These are phyloP conservation scores for Salix suchowensis DNA, from an alignment of 345 rosid species.

Conservation along the genomic window DNA sequence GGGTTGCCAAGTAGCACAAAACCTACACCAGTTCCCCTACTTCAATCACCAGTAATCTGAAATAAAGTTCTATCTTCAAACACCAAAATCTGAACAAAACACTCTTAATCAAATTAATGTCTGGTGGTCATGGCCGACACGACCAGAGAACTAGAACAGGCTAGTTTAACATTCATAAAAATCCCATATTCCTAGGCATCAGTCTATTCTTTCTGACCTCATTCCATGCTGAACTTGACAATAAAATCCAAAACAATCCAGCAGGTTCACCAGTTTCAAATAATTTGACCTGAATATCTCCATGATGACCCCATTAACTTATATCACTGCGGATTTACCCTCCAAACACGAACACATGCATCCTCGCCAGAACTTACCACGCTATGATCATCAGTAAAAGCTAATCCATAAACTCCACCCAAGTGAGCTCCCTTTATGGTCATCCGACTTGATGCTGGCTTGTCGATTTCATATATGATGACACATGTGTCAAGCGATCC, in stretches of 20 bases:
- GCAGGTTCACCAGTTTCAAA: not conserved
- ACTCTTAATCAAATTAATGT: not conserved
- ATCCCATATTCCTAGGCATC: not conserved
- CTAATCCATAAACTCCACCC: conserved; percentile 87
- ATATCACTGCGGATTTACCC: conserved; percentile 13
- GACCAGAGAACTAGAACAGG: not conserved
- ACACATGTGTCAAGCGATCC: conserved; percentile 85
- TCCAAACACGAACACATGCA: conserved; percentile 84
- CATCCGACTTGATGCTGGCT: conserved; percentile 64
- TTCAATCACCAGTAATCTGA: not conserved
- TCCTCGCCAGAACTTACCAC: conserved; percentile 91
- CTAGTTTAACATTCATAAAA: not conserved
- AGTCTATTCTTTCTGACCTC: not conserved
- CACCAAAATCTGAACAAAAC: not conserved
- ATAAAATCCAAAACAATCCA: conserved; percentile 2
- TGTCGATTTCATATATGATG: conserved; percentile 68
- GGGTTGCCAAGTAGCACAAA: not conserved
- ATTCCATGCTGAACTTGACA: not conserved
- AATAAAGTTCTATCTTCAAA: not conserved
- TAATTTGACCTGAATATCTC: not conserved
- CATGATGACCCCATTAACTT: not conserved
- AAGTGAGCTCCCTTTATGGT: conserved; percentile 81
- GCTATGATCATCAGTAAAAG: conserved; percentile 54
- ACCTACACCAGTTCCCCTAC: not conserved
- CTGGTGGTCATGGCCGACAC: no score